A percentile compares a stretch with the other conserved stretches of the same genome.
These are phyloP conservation scores for Chrysophaeum taylorii DNA, from an alignment of 352 stramenopile species.

Conservation along the genomic window DNA sequence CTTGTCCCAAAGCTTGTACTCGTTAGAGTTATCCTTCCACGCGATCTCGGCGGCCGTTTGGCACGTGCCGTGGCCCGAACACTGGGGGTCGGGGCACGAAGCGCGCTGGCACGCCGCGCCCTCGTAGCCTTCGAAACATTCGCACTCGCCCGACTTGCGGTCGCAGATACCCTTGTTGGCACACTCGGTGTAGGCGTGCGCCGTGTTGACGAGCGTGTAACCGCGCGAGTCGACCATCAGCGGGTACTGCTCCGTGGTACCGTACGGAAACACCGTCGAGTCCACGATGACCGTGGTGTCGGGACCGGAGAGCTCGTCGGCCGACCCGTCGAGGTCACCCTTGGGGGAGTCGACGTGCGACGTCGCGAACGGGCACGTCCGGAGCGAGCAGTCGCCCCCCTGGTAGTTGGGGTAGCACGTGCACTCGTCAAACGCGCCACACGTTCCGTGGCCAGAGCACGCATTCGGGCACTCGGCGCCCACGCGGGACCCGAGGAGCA, in stretches of 20 bases:
- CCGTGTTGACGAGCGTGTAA: conserved; percentile 37
- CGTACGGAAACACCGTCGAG: conserved; percentile 52
- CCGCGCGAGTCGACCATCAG: conserved; percentile 44
- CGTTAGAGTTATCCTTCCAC: conserved; percentile 30
- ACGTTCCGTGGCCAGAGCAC: conserved; percentile 71
- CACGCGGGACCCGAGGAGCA: background rate
- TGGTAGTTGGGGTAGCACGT: conserved; percentile 68
- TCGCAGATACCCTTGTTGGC: conserved; percentile 83
- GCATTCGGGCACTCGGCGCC: conserved; percentile 34
- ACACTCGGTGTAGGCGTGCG: conserved; percentile 82
- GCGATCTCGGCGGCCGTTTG: conserved; percentile 35
- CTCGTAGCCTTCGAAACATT: conserved; percentile 76
- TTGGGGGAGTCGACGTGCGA: conserved; percentile 77
- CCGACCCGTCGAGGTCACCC: conserved; percentile 73
- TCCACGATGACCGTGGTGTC: conserved; percentile 28
- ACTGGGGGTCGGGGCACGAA: conserved; percentile 27
- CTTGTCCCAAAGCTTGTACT: conserved; percentile 56
- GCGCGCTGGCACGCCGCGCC: conserved; percentile 64
- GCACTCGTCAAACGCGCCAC: conserved; percentile 58
- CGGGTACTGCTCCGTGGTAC: conserved; percentile 56
- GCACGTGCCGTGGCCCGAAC: conserved; percentile 39
- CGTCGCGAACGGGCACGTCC: conserved; percentile 46
- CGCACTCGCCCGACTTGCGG: conserved; percentile 57
- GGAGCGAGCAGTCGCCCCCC: conserved; percentile 44
- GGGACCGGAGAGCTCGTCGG: conserved; percentile 26